Evolutionary conservation across 1,284 basidiomycete species (phyloP).

Genomic region (Coniferiporia sulphurascens): DNA sequence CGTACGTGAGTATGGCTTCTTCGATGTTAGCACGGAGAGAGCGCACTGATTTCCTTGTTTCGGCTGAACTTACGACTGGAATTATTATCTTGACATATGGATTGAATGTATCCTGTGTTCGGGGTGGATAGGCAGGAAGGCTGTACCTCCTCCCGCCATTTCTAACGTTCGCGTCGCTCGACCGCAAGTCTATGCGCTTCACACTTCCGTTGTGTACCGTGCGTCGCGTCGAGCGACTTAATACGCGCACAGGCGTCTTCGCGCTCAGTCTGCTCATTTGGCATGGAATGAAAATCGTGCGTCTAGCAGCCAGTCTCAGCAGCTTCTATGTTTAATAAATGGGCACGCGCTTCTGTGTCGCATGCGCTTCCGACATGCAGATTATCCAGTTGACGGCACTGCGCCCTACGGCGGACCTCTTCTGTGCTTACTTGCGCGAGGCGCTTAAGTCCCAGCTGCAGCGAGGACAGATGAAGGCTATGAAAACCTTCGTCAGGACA

Average conservation of each 20-base stretch:
- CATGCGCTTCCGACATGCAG: slow-evolving; percentile 35
- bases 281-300: slow-evolving; percentile 92
- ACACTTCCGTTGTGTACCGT: slow-evolving; percentile 92
- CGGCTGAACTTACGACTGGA: too few species aligned
- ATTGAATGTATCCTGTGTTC: neutral
- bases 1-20: slow-evolving; percentile 53
- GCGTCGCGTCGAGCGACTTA: slow-evolving; percentile 90
- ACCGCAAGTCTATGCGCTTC: slow-evolving; percentile 89
- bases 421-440: slow-evolving; percentile 87
- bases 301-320: slow-evolving; percentile 29
- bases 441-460: slow-evolving; percentile 86
- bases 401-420: slow-evolving; percentile 92
- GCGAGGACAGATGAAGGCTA: slow-evolving; percentile 87
- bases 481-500: slow-evolving; percentile 88
- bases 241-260: slow-evolving; percentile 90
- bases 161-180: slow-evolving; percentile 87
- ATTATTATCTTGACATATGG: neutral
- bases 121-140: slow-evolving; percentile 71
- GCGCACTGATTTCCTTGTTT: neutral
- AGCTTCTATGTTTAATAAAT: neutral
- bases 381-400: slow-evolving; percentile 94
- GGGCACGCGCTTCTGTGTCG: neutral
- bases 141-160: slow-evolving; percentile 88
- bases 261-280: slow-evolving; percentile 92
- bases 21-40: neutral